Evolutionary conservation across 2,329 filamentous ascomycete species (phyloP).

Genomic region (Xylaria arbuscula): DNA sequence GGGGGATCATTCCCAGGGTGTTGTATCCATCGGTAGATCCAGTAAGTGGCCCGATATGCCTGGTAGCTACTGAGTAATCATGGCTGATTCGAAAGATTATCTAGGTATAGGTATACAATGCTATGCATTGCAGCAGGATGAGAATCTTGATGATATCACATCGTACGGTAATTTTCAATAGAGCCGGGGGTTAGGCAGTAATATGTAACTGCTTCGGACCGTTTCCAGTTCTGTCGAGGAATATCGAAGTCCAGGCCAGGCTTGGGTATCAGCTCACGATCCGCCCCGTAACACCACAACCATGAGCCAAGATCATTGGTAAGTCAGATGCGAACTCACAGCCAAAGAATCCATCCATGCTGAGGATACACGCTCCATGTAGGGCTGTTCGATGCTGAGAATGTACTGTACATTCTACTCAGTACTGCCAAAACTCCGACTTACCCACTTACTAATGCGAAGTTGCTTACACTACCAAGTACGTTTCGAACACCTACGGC

Average conservation of each 20-base stretch:
- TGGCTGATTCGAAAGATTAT: not conserved
- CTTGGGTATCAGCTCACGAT: conserved; percentile 1
- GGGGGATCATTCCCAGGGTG: conserved; percentile 6
- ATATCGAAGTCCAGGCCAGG: conserved; percentile 1
- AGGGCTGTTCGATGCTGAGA: not conserved
- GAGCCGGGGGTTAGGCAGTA: conserved; percentile 8
- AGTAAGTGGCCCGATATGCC: conserved; percentile 1
- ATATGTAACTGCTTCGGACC: conserved; percentile 1
- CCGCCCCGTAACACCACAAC: not conserved
- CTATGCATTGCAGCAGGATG: not conserved
- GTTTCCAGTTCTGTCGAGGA: not conserved
- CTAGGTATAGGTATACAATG: not conserved
- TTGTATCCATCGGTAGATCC: not conserved
- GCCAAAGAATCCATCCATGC: not conserved
- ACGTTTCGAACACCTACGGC: not conserved
- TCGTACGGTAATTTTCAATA: conserved; percentile 18
- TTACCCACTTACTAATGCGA: conserved; percentile 14
- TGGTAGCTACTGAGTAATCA: conserved; percentile 7
- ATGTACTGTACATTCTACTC: not conserved
- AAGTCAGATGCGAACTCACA: not conserved
- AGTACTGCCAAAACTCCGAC: not conserved
- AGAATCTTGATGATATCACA: conserved; percentile 6
- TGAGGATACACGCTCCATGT: not conserved
- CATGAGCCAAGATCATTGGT: not conserved
- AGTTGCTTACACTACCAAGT: not conserved